These are phyloP conservation scores for Pochonia chlamydosporia DNA, from an alignment of 2,329 filamentous ascomycete species.

Conservation along the genomic window DNA sequence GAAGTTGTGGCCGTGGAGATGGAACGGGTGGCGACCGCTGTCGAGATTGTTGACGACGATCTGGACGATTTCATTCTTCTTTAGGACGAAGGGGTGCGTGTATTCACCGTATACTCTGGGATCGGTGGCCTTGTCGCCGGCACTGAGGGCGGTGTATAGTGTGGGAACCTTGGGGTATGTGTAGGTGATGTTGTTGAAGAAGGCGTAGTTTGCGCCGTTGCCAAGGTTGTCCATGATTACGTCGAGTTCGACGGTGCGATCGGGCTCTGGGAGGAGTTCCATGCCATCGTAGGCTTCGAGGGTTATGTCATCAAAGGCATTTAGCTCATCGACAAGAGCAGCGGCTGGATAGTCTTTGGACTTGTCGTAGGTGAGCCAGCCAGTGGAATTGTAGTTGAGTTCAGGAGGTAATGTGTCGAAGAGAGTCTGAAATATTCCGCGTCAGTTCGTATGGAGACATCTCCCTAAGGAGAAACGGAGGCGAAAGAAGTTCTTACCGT, in stretches of 20 bases:
- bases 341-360: slow-evolving; percentile 41
- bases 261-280: slow-evolving; percentile 53
- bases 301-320: slow-evolving; percentile 67
- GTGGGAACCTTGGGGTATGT: slow-evolving; percentile 69
- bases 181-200: slow-evolving; percentile 76
- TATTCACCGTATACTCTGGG: slow-evolving; percentile 59
- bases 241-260: slow-evolving; percentile 57
- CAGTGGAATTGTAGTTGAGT: slow-evolving; percentile 63
- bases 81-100: slow-evolving; percentile 62
- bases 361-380: slow-evolving; percentile 56
- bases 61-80: slow-evolving; percentile 63
- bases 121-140: slow-evolving; percentile 53
- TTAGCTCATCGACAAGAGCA: slow-evolving; percentile 52
- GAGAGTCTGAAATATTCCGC: too few relatives aligned
- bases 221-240: slow-evolving; percentile 57
- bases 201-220: slow-evolving; percentile 56
- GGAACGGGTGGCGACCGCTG: slow-evolving; percentile 66
- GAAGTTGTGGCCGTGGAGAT: slow-evolving; percentile 72
- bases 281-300: slow-evolving; percentile 65
- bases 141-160: slow-evolving; percentile 67
- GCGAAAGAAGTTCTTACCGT: slow-evolving; percentile 34
- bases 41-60: slow-evolving; percentile 75
- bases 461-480: background rate
- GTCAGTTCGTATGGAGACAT: too few relatives aligned
- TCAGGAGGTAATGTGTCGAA: slow-evolving; percentile 63